phyloP scores from a whole-genome alignment of 208 protist genomes.

The Crithidia mellificae region DNA sequence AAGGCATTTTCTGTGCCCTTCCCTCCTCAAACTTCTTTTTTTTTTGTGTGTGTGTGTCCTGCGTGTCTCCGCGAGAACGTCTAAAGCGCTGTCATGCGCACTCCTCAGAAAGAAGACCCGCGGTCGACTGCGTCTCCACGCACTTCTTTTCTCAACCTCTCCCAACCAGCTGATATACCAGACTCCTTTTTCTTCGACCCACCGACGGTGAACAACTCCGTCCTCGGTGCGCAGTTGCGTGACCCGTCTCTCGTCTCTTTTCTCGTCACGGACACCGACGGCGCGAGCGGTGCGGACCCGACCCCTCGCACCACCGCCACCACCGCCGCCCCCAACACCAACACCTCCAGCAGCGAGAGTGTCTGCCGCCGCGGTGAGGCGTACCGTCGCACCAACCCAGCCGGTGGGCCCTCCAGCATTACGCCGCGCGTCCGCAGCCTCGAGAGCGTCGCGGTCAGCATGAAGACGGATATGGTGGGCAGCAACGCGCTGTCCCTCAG shows the following conservation, averaged over 20 bases:
- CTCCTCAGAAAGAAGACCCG: not conserved
- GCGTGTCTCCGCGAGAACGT: no score
- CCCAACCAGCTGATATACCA: not conserved
- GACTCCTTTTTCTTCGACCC: slow-evolving; percentile 18
- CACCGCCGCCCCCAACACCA: no score
- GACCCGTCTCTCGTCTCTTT: not conserved
- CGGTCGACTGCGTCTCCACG: not conserved
- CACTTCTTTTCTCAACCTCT: not conserved
- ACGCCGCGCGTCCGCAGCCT: slow-evolving; percentile 10
- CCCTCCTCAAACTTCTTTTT: no score
- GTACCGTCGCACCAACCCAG: slow-evolving; percentile 1
- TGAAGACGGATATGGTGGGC: slow-evolving; percentile 5
- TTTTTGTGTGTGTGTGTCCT: no score
- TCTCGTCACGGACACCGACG: not conserved
- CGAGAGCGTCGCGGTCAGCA: not conserved
- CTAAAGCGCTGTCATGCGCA: slow-evolving; percentile 2
- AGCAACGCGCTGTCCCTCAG: not conserved
- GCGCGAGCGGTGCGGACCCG: not conserved
- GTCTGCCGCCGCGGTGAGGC: not conserved
- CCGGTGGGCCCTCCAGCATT: not conserved
- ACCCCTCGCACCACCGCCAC: not conserved
- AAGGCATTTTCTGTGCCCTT: no score
- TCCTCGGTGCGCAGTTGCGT: not conserved
- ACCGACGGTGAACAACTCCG: slow-evolving; percentile 5
- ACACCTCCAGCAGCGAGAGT: not conserved